phyloP scores from a whole-genome alignment of 1,139 yeast genomes.

The Saccharomyces pastorianus region DNA sequence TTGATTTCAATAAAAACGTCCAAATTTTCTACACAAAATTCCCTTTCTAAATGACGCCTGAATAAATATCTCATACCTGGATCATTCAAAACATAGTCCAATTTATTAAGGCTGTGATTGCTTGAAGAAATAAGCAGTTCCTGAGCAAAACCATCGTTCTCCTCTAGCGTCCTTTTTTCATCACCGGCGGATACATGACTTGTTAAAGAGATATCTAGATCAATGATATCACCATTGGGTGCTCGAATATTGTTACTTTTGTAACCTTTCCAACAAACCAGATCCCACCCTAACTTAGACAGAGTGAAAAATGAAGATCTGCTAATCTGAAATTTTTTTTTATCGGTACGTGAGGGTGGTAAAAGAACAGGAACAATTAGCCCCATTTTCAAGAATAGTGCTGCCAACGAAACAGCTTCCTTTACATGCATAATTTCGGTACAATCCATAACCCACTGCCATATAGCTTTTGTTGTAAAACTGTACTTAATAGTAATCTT shows the following conservation, averaged over 20 bases:
- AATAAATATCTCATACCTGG: constrained; percentile 74
- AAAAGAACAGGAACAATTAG: constrained; percentile 41
- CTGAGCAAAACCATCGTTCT: not conserved
- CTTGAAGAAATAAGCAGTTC: not conserved
- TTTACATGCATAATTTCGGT: constrained; percentile 53
- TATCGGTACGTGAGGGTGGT: constrained; percentile 29
- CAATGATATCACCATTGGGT: constrained; percentile 4
- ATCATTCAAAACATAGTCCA: constrained; percentile 53
- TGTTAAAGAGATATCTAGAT: constrained; percentile 3
- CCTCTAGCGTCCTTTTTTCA: constrained; percentile 4
- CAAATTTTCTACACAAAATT: constrained; percentile 67
- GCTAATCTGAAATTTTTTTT: constrained; percentile 30
- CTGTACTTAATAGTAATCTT: constrained; percentile 36
- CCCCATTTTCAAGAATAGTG: constrained; percentile 43
- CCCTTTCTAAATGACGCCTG: constrained; percentile 51
- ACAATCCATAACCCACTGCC: constrained; percentile 89
- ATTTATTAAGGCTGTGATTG: constrained; percentile 8
- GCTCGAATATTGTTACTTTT: constrained; percentile 4
- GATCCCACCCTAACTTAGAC: constrained; percentile 34
- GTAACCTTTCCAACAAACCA: constrained; percentile 34
- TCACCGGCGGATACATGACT: constrained; percentile 7
- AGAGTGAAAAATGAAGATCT: constrained; percentile 36
- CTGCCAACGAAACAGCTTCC: constrained; percentile 58
- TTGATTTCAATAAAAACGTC: constrained; percentile 58
- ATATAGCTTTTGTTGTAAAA: constrained; percentile 66